phyloP scores from a whole-genome alignment of 371 early-diverging fungal species.

The Mycotypha africana region DNA sequence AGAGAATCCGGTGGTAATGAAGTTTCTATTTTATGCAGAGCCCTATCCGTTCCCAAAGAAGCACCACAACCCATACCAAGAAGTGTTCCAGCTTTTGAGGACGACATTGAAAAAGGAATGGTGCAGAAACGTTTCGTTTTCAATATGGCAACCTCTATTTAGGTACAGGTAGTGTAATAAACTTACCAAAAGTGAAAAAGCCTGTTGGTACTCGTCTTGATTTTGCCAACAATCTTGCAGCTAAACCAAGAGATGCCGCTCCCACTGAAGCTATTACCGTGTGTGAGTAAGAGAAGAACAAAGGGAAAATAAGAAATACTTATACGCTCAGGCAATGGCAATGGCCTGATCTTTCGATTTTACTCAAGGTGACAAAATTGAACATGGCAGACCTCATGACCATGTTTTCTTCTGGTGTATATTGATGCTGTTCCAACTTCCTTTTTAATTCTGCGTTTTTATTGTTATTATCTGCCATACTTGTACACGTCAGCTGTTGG shows the following conservation, averaged over 20 bases:
- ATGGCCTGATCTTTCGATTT: background rate
- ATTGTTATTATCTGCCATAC: background rate
- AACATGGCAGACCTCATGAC: constrained; percentile 36
- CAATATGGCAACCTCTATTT: constrained; percentile 8
- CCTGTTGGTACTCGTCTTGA: background rate
- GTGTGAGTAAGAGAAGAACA: background rate
- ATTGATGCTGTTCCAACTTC: constrained; percentile 21
- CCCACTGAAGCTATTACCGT: constrained; percentile 24
- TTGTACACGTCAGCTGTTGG: no score
- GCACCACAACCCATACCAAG: constrained; percentile 29
- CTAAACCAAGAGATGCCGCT: constrained; percentile 36
- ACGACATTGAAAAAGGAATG: background rate
- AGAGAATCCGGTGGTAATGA: constrained; percentile 26
- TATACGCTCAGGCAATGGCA: no score
- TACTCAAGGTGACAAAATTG: constrained; percentile 30
- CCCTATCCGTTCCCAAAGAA: constrained; percentile 32
- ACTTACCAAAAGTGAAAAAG: background rate
- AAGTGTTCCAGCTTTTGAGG: constrained; percentile 39
- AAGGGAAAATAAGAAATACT: background rate
- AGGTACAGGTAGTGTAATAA: background rate
- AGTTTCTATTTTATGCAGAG: constrained; percentile 31
- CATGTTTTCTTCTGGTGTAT: constrained; percentile 21
- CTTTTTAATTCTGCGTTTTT: constrained; percentile 25
- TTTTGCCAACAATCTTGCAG: constrained; percentile 32
- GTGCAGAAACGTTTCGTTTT: background rate